Percentiles rank a stretch among this genome's conserved stretches.
phyloP scores from a whole-genome alignment of 2,329 filamentous ascomycete genomes.

The Scolecobasidium constrictum region DNA sequence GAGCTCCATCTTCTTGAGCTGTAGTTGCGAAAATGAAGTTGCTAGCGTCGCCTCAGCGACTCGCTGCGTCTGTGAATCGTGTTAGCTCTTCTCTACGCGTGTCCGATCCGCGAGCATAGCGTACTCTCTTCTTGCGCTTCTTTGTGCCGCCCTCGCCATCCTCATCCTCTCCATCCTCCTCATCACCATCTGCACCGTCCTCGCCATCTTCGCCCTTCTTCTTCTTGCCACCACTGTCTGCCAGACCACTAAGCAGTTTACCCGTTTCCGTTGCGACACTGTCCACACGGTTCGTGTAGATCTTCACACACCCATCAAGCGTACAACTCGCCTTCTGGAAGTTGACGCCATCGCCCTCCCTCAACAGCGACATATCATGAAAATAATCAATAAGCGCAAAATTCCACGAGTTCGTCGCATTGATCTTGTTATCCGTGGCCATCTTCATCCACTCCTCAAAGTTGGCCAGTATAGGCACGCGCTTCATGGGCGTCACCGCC shows the following conservation, averaged over 20 bases:
- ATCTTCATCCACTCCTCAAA: conserved; percentile 99
- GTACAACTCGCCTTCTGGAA: conserved; percentile 98
- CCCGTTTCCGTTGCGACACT: conserved; percentile 97
- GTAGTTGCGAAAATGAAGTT: conserved; percentile 74
- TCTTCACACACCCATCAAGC: conserved; percentile 95
- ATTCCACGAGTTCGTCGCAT: conserved; percentile 96
- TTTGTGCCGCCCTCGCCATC: conserved; percentile 50
- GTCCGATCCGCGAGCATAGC: background rate
- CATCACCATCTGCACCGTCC: conserved; percentile 43
- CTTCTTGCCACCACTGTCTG: conserved; percentile 64
- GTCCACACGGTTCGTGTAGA: conserved; percentile 96
- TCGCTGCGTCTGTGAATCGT: conserved; percentile 20
- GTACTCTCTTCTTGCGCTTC: conserved; percentile 66
- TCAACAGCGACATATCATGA: conserved; percentile 94
- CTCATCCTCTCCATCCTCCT: conserved; percentile 41
- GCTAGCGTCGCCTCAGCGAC: conserved; percentile 85
- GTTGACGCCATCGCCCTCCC: conserved; percentile 94
- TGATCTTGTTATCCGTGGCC: conserved; percentile 96
- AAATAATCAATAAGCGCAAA: conserved; percentile 99
- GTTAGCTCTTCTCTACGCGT: conserved; percentile 1
- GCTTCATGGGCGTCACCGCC: conserved; percentile 89
- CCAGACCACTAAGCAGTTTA: conserved; percentile 84
- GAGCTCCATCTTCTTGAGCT: conserved; percentile 94
- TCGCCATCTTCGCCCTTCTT: conserved; percentile 29
- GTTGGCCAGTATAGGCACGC: conserved; percentile 89